Percentiles rank a stretch among this genome's conserved stretches.
Evolutionary conservation across 1,139 yeast species (phyloP).

Genomic region (Yamadazyma dendronema): DNA sequence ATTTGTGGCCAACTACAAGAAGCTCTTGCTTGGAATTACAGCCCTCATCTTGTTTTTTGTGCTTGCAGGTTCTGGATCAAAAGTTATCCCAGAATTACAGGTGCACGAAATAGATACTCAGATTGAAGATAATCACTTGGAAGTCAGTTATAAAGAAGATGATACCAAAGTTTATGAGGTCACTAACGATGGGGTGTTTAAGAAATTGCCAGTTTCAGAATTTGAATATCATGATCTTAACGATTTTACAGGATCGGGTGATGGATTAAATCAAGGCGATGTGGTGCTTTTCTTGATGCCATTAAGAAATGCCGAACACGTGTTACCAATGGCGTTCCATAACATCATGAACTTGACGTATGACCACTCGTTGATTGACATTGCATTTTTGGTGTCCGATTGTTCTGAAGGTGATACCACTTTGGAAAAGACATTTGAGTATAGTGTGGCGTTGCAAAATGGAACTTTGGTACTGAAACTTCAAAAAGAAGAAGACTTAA

Average conservation of each 20-base stretch:
- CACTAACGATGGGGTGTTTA: constrained; percentile 35
- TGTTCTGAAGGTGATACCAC: constrained; percentile 77
- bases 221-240: constrained; percentile 61
- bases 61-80: constrained; percentile 6
- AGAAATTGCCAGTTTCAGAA: constrained; percentile 7
- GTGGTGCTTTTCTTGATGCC: constrained; percentile 74
- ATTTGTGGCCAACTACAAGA: constrained; percentile 7
- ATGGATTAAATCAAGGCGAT: constrained; percentile 60
- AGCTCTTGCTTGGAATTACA: constrained; percentile 10
- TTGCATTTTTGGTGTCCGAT: constrained; percentile 84
- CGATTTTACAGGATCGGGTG: constrained; percentile 52
- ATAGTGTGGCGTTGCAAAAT: constrained; percentile 65
- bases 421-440: constrained; percentile 62
- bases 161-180: constrained; percentile 29
- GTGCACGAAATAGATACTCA: constrained; percentile 15
- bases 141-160: constrained; percentile 16
- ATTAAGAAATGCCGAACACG: constrained; percentile 76
- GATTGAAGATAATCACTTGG: constrained; percentile 13
- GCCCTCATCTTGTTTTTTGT: constrained; percentile 15
- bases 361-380: constrained; percentile 76
- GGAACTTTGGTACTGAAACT: constrained; percentile 59
- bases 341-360: constrained; percentile 84
- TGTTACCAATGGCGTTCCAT: constrained; percentile 78
- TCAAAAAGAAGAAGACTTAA: constrained; percentile 37
- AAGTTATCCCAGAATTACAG: constrained; percentile 8